A percentile compares a stretch with the other conserved stretches of the same genome.
Evolutionary conservation across 1,139 yeast genomes (phyloP).

Genomic region (Nakaseomyces glabratus): DNA sequence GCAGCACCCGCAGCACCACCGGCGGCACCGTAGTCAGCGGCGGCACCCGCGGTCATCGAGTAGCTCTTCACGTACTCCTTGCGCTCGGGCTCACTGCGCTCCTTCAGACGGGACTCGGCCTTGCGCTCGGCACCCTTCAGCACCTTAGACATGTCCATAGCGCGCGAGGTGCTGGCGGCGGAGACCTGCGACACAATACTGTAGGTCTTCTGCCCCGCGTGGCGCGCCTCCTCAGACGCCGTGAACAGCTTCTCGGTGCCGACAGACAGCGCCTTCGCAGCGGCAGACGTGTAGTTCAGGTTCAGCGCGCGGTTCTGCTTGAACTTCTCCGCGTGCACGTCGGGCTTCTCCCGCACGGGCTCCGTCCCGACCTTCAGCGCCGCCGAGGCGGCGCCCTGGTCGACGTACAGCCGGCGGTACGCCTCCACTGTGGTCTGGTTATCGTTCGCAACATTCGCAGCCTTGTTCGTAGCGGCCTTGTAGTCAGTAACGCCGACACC

Average conservation of each 20-base stretch:
- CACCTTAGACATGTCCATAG: conserved; percentile 27
- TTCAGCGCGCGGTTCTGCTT: conserved; percentile 7
- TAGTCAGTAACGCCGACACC: conserved; percentile 49
- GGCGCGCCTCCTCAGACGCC: conserved; percentile 1
- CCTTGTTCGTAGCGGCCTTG: conserved; percentile 55
- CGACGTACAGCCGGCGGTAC: conserved; percentile 54
- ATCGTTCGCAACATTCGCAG: conserved; percentile 64
- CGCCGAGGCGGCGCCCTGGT: conserved; percentile 28
- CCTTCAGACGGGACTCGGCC: conserved; percentile 24
- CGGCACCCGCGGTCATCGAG: conserved; percentile 3
- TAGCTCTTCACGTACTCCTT: conserved; percentile 13
- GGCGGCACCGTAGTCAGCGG: conserved; percentile 17
- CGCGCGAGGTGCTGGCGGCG: conserved; percentile 4
- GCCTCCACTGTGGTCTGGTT: conserved; percentile 56
- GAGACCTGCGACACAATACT: conserved; percentile 2
- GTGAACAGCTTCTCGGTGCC: conserved; percentile 1
- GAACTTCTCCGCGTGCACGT: conserved; percentile 7
- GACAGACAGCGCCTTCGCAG: conserved; percentile 27
- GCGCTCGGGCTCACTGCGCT: conserved; percentile 23
- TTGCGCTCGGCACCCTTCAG: conserved; percentile 25
- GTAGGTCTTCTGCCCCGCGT: conserved; percentile 4
- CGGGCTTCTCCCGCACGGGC: conserved; percentile 9
- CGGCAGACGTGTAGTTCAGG: conserved; percentile 17
- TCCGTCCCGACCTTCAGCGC: conserved; percentile 22
- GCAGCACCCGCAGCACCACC: no score